Evolutionary conservation across 768 basidiomycete genomes (phyloP), one percentile per base, ranked within the genome.

Genomic region (Fomitopsis serialis): DNA sequence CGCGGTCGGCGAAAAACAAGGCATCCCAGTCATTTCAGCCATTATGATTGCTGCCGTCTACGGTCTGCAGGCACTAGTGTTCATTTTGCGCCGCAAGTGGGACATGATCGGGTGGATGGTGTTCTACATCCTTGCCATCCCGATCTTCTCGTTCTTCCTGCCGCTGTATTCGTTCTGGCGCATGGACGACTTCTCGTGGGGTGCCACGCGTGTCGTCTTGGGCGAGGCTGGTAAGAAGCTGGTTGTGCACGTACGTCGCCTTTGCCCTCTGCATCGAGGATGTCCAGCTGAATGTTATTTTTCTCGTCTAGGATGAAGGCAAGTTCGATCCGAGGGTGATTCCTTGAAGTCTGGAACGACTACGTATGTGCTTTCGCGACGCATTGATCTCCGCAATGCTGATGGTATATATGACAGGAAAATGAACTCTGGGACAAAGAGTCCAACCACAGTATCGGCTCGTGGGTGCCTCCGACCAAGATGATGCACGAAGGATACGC

Each of bases 101-200:
- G 95, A 98, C 68, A 97, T 98, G 93, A 84, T 98, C 61, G 93
- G 92, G 3, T 96, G 94, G 92, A 92, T 92, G 88, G 62, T 92
- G 27, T 91, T 99, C 73, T 99, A 98, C 71, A 92, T 98, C 65
- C 68, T 94, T 35, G 94, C 96, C 52, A 90, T 98, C 58, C 95
- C 95, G 3, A 80, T 84, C 42, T 97, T 96, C 74, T 93, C 92
- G 7, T 90, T 97, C 78, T 79, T 91, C 74, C 80, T 98, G 24
- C 95, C 93, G 3, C 74, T 97, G 12, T 95, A 93, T 68, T 94
- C 92, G 5, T 96, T 98, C 85, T 98, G 94, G 95, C 79, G 75
- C 59, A 97, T 98, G 94, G 95, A 96, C 68, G 93, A 96, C 70
- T 97, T 96, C 81, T 92, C 89, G 0, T 94, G 93, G 92, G 94